A percentile compares a stretch with the other conserved stretches of the same genome.
Conservation (phyloP, 2,329 filamentous ascomycete species). For the Talaromyces sp. region DNA sequence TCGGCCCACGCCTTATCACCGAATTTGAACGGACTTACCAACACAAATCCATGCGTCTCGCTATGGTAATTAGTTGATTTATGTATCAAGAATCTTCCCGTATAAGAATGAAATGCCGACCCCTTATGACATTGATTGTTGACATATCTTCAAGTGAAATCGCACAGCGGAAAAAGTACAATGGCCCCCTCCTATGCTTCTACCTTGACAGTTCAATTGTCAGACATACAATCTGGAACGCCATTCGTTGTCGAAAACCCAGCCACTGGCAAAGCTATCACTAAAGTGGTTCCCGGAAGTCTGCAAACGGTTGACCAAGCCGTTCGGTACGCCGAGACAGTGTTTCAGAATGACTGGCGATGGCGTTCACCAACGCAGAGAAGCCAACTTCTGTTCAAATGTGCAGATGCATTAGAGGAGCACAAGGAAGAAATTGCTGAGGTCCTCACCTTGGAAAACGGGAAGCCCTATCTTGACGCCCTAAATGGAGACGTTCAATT, state of each 20-base stretch:
- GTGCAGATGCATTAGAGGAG: slow-evolving; percentile 12
- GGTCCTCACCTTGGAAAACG: slow-evolving; percentile 16
- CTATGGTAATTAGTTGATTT: no score
- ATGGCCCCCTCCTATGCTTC: no score
- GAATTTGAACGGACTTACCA: no score
- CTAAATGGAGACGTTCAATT: slow-evolving; percentile 15
- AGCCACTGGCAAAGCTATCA: not conserved
- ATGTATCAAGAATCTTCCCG: no score
- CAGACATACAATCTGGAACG: not conserved
- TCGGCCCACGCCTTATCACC: no score
- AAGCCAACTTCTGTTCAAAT: slow-evolving; percentile 42
- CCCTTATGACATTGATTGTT: no score
- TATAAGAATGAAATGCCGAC: no score
- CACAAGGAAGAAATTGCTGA: slow-evolving; percentile 15
- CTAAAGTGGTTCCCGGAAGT: slow-evolving; percentile 46
- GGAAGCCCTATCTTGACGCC: slow-evolving; percentile 21
- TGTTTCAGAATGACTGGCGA: slow-evolving; percentile 41
- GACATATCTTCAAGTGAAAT: no score
- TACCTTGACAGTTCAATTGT: no score
- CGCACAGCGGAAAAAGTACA: no score
- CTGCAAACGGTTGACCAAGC: slow-evolving; percentile 41
- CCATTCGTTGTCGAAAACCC: not conserved
- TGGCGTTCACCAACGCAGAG: slow-evolving; percentile 9
- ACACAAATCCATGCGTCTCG: no score
- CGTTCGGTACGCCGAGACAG: slow-evolving; percentile 41